A percentile compares a stretch with the other conserved stretches of the same genome.
These are phyloP conservation scores for Rhodotorula taiwanensis DNA, from an alignment of 768 basidiomycete genomes.

Conservation along the genomic window DNA sequence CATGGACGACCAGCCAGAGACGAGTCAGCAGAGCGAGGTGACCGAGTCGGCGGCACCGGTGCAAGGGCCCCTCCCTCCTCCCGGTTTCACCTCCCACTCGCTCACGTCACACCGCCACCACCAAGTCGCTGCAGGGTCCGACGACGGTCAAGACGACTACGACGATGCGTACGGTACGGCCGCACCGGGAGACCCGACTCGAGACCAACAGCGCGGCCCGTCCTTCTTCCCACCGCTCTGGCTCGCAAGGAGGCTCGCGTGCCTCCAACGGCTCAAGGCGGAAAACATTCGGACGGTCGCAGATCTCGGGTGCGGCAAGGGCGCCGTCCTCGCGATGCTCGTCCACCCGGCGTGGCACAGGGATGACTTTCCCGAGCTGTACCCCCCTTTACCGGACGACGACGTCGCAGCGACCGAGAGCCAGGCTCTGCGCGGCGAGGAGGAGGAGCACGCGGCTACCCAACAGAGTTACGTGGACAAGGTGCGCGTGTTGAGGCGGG, in stretches of 20 bases:
- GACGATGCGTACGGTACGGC: slow-evolving; percentile 8
- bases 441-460: not conserved
- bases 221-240: slow-evolving; percentile 39
- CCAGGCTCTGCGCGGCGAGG: too few relatives aligned
- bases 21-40: too few relatives aligned
- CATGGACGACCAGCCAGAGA: too few relatives aligned
- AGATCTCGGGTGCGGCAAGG: slow-evolving; percentile 80
- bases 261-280: slow-evolving; percentile 9
- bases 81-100: not conserved
- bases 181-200: not conserved
- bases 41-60: too few relatives aligned
- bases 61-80: too few relatives aligned
- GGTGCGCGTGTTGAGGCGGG: slow-evolving; percentile 36
- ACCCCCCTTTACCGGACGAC: not conserved
- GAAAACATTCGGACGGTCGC: slow-evolving; percentile 48
- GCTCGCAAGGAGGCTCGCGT: slow-evolving; percentile 22
- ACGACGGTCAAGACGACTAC: not conserved
- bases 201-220: too few relatives aligned
- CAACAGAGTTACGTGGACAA: not conserved
- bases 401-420: slow-evolving; percentile 26
- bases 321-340: slow-evolving; percentile 62
- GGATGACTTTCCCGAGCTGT: slow-evolving; percentile 43
- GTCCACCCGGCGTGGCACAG: slow-evolving; percentile 71
- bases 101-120: not conserved
- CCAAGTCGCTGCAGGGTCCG: not conserved